Evolutionary conservation across 176 grass and related monocot species (phyloP), one percentile per base, ranked within the genome.

Genomic region (Oryza australiensis): DNA sequence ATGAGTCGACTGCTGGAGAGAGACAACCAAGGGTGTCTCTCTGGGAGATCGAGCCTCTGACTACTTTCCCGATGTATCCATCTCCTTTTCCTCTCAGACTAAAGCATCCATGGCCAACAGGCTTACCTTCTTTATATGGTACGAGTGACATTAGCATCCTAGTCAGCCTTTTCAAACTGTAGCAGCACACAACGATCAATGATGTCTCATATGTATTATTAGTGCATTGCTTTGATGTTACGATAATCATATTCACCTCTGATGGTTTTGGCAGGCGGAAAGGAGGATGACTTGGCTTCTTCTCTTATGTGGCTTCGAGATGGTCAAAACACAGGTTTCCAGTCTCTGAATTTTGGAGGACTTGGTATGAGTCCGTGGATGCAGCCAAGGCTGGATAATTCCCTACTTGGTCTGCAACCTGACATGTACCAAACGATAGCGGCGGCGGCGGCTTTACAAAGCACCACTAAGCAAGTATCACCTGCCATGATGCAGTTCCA

Each of bases 11-110:
- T 71, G 85, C 93, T 67, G 93, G 93, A 72, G 93, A 99, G 82
- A 95, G 94, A 87, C 93, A 96, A 35, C 97, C 97, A 51, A 95
- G 97, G 84, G 97, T 92, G 51, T 99, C 97, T 69, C 91, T 96
- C 60, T 95, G 97, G 93, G 93, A 96, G 67, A 96, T 99, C 62
- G 97, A 99, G 70, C 97, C 95, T 32, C 74, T 98, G 67, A 98
- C 95, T 66, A 98, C 88, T 82, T 98, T 94, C 65, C 92, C 95
- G 12, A 98, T 98, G 92, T 94, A 98, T 80, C 91, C 95, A 75
- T 88, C 92, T 78, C 90, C 92, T 82, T 98, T 98, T 84, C 89
- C 88, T 66, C 89, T 98, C 51, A 89, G 95, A 49, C 85, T 99
- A 67, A 99, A 99, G 88, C 91, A 91, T 14, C 97, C 93, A 60